Percentiles rank a stretch among this genome's conserved stretches.
These are phyloP conservation scores for Juncus inflexus DNA, from an alignment of 176 grass and related monocot genomes.

Conservation along the genomic window DNA sequence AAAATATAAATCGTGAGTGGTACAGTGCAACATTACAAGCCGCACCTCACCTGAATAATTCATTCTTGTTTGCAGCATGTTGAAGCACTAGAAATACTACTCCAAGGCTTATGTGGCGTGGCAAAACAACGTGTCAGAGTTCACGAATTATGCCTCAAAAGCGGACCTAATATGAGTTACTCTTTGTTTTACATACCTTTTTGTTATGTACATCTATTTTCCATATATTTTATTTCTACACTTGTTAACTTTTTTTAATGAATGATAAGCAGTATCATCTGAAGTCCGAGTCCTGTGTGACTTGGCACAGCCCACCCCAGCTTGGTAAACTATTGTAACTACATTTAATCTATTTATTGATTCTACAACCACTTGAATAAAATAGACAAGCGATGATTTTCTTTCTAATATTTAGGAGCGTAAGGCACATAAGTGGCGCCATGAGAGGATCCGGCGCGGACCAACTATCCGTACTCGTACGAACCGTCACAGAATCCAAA, in stretches of 20 bases:
- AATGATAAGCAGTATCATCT: slow-evolving; percentile 58
- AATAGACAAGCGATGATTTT: not conserved
- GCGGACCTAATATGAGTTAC: slow-evolving; percentile 66
- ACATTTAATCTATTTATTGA: no score
- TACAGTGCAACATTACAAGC: no score
- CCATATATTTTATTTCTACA: slow-evolving; percentile 16
- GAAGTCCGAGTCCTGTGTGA: slow-evolving; percentile 75
- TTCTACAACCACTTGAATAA: not conserved
- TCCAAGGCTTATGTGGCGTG: slow-evolving; percentile 76
- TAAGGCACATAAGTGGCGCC: slow-evolving; percentile 75
- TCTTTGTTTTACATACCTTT: not conserved
- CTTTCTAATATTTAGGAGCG: slow-evolving; percentile 31
- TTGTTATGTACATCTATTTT: not conserved
- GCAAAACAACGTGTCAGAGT: slow-evolving; percentile 77
- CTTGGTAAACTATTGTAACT: slow-evolving; percentile 45
- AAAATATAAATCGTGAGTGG: not conserved
- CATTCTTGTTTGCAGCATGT: slow-evolving; percentile 62
- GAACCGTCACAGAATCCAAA: slow-evolving; percentile 66
- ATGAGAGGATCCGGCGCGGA: slow-evolving; percentile 86
- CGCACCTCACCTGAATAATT: not conserved
- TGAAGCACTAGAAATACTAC: slow-evolving; percentile 81
- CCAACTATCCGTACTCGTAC: slow-evolving; percentile 82
- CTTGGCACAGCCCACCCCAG: slow-evolving; percentile 63
- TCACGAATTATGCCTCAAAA: slow-evolving; percentile 89
- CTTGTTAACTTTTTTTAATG: slow-evolving; percentile 16